These are phyloP conservation scores for Tripidium arundinaceum DNA, from an alignment of 202 grass and related monocot species.

Conservation along the genomic window DNA sequence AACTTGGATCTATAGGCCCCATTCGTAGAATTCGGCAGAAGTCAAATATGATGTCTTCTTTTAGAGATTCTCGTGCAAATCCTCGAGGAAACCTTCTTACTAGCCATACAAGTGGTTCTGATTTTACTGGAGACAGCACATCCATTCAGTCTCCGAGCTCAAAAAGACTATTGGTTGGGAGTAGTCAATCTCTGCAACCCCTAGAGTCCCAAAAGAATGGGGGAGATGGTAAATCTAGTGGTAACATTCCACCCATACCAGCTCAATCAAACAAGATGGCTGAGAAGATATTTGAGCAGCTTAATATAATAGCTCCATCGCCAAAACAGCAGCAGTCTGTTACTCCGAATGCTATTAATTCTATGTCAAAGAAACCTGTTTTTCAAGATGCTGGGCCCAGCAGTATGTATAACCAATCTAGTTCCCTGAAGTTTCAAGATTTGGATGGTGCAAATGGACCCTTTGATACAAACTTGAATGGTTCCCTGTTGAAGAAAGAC, in stretches of 20 bases:
- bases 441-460: slow-evolving; percentile 17
- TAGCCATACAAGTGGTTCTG: slow-evolving; percentile 29
- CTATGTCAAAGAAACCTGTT: slow-evolving; percentile 30
- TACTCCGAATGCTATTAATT: slow-evolving; percentile 12
- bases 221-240: slow-evolving; percentile 27
- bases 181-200: slow-evolving; percentile 31
- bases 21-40: slow-evolving; percentile 90
- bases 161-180: slow-evolving; percentile 38
- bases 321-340: slow-evolving; percentile 48
- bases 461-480: slow-evolving; percentile 22
- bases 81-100: slow-evolving; percentile 42
- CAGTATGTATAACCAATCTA: slow-evolving; percentile 16
- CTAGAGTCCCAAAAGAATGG: slow-evolving; percentile 19
- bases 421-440: slow-evolving; percentile 32
- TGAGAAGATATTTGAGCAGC: slow-evolving; percentile 77
- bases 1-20: slow-evolving; percentile 58
- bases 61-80: slow-evolving; percentile 28
- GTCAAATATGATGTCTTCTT: slow-evolving; percentile 54
- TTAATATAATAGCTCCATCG: slow-evolving; percentile 71
- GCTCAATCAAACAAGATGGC: slow-evolving; percentile 69
- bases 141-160: slow-evolving; percentile 34
- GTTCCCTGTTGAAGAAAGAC: slow-evolving; percentile 40
- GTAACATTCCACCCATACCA: slow-evolving; percentile 39
- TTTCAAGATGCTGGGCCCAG: slow-evolving; percentile 31
- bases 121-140: slow-evolving; percentile 36